Evolutionary conservation across 192 early-diverging fungal species (phyloP).

Genomic region (Dimargaris cristalligena): DNA sequence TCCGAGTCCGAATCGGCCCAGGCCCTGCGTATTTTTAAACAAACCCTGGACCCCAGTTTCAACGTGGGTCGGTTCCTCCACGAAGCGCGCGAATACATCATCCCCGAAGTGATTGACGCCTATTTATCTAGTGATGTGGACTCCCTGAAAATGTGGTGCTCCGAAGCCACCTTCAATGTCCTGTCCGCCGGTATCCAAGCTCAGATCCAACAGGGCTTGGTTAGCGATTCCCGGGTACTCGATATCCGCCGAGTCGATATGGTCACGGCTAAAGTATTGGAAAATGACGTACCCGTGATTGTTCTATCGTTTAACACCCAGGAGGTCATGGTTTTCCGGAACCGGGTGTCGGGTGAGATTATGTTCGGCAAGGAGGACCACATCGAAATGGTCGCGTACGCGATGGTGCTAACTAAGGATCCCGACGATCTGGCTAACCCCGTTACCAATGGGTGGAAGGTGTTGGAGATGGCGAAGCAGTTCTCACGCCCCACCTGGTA

Average conservation of each 20-base stretch:
- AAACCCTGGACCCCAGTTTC: conserved; percentile 74
- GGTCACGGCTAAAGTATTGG: conserved; percentile 72
- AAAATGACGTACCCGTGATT: conserved; percentile 85
- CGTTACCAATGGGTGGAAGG: conserved; percentile 77
- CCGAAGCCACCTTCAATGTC: conserved; percentile 74
- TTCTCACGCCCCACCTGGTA: conserved; percentile 31
- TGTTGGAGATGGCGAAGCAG: conserved; percentile 81
- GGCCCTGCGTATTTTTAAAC: conserved; percentile 63
- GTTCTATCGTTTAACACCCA: conserved; percentile 82
- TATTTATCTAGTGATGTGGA: conserved; percentile 72
- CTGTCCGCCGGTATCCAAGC: conserved; percentile 67
- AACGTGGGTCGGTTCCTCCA: conserved; percentile 71
- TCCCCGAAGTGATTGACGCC: conserved; percentile 94
- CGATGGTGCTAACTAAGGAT: conserved; percentile 77
- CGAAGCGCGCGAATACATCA: conserved; percentile 77
- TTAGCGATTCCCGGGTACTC: conserved; percentile 86
- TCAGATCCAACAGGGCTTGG: conserved; percentile 70
- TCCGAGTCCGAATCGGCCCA: conserved; percentile 88
- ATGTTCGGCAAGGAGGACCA: conserved; percentile 73
- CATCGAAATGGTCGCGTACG: conserved; percentile 77
- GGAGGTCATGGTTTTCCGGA: conserved; percentile 85
- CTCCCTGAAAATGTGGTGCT: conserved; percentile 83
- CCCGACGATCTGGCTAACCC: conserved; percentile 63
- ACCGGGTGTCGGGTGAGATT: conserved; percentile 69
- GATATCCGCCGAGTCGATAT: conserved; percentile 86